Base-by-base conservation (phyloP, 2,329 filamentous ascomycete species). In the Ceratocystis destructans region DNA sequence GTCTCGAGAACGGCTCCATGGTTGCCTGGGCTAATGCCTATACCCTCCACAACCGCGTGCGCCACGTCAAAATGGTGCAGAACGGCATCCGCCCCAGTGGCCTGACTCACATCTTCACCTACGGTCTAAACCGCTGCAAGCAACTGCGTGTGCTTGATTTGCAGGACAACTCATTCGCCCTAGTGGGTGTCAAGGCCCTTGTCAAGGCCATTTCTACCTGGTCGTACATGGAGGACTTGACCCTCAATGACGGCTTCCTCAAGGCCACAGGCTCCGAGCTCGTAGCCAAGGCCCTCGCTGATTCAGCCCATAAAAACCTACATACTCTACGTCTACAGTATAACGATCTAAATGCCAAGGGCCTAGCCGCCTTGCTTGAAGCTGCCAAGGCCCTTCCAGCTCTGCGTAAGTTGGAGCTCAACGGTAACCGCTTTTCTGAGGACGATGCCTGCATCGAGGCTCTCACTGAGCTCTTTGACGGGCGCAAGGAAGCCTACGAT, bases 11-110 rank as follows among this genome's bases (percentile, higher is more conserved):
- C 72, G 94, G 93, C 71, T 94, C 88, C 74, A 99, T 99, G 94
- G 85, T 84, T 15, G 92, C 93, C 0, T 99, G 94, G 94, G 91
- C 92, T 53, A 88, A 87, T 75, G 83, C 90, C 0, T 96, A 90
- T 75, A 85, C 86, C 72, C 86, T 93, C 67, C 90, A 97, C 74
- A 85, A 83, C 70, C 87, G 88, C 67, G 83, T 99, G 69, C 88
- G 87, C 77, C 86, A 86, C 68, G 84, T 99, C 71, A 95, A 93
- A 81, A 97, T 99, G 94, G 90, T 96, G 31, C 94, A 97, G 77
- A 97, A 99, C 75, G 94, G 94, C 64, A 99, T 99, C 71, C 84
- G 94, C 55, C 90, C 93, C 74, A 91, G 97, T 76, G 94, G 94
- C 68, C 94, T 97, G 72, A 86, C 86, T 61, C 83, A 87, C 70